Evolutionary conservation across 225 moss, liverwort and hornwort species (phyloP), one percentile per base, ranked within the genome.

Genomic region (Asterella californica): DNA sequence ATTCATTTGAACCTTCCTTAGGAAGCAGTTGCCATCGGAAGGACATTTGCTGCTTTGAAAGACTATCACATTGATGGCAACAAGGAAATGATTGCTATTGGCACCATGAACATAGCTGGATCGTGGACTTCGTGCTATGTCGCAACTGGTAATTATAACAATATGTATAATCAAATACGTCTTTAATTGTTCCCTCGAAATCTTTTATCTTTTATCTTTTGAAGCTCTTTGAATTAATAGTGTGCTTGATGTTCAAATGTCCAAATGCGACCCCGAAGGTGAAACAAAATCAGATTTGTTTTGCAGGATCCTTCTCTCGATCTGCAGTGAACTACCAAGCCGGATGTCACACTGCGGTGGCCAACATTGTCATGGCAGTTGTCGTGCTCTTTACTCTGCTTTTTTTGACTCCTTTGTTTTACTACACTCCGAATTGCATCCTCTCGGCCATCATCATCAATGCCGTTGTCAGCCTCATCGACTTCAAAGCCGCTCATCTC

Each of bases 31-130:
- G 92, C 96, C 7, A 96, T 96, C 18, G 96, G 87, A 30, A 85
- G 96, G 54, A 78, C 74, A 7, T 96, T 96, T 49, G 91, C 92
- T 24, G 81, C 90, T 0, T 76, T 96, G 2, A 87, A 87, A 37
- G 92, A 91, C 59, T 96, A 96, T 74, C 91, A 87, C 60, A 88
- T 97, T 25, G 94, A 94, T 78, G 97, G 97, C 2, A 97, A 97
- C 78, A 82, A 97, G 84, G 97, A 97, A 76, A 90, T 97, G 91
- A 78, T 93, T 53, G 82, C 97, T 17, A 88, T 94, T 24, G 97
- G 97, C 0, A 0, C 84, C 54, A 93, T 93, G 97, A 97, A 97
- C 59, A 0, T 97, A 0, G 75, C 63, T 11, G 94, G 93, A 32
- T 87, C 94, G 0, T 33, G 84, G 29, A 91, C 93, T 46, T 96